These are phyloP conservation scores for Trichoderma simmonsii DNA, from an alignment of 2,329 filamentous ascomycete species.

Conservation along the genomic window DNA sequence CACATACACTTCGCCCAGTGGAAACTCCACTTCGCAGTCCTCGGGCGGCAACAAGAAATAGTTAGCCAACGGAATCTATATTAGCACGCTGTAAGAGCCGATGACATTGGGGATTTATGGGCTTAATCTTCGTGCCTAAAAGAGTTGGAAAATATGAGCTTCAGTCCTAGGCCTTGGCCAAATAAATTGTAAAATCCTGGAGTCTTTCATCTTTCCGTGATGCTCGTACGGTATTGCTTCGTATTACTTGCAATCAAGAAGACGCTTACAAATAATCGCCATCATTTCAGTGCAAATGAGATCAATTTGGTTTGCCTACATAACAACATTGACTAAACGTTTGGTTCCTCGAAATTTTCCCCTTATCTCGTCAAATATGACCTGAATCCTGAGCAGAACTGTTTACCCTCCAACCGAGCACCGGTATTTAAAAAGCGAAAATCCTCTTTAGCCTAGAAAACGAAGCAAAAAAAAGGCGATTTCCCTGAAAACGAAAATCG, in stretches of 20 bases:
- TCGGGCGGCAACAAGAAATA: constrained; percentile 16
- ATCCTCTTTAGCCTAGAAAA: constrained; percentile 8
- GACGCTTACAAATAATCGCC: neutral
- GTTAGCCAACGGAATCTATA: neutral
- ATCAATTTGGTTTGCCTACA: neutral
- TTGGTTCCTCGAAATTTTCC: neutral
- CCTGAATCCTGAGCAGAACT: neutral
- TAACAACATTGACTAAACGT: neutral
- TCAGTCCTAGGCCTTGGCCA: neutral
- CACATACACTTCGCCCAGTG: constrained; percentile 58
- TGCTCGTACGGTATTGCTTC: neutral
- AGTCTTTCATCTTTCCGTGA: neutral
- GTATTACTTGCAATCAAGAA: neutral
- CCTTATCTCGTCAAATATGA: neutral
- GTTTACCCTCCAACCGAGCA: neutral
- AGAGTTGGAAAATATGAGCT: neutral
- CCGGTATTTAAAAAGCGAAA: constrained; percentile 8
- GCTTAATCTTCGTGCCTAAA: neutral
- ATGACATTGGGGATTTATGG: too few species aligned
- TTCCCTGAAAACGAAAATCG: neutral
- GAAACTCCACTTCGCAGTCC: constrained; percentile 23
- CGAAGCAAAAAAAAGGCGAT: neutral
- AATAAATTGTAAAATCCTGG: neutral
- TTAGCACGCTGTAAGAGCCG: neutral
- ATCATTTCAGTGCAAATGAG: neutral